Evolutionary conservation across 73 alveolate genomes (phyloP).

Genomic region (Tetrahymena thermophila): DNA sequence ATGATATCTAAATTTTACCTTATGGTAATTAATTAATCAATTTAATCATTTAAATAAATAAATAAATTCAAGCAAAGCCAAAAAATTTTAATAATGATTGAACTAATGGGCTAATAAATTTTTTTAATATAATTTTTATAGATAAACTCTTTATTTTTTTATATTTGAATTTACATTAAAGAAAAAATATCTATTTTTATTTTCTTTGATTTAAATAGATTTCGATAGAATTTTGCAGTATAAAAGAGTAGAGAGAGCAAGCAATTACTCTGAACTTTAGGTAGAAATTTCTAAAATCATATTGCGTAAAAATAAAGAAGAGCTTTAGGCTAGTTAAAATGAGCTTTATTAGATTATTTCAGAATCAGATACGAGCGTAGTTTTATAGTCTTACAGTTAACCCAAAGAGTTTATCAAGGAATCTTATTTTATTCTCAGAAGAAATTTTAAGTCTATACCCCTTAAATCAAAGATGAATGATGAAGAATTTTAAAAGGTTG

Average conservation of each 20-base stretch:
- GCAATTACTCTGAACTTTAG: neutral
- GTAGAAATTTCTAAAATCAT: neutral
- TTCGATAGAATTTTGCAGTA: neutral
- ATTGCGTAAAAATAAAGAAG: neutral
- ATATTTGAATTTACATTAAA: too few species aligned
- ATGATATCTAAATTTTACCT: neutral
- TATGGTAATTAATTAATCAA: neutral
- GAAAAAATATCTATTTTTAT: too few species aligned
- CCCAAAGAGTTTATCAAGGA: neutral
- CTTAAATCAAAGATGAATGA: neutral
- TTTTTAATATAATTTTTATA: too few species aligned
- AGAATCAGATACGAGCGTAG: neutral
- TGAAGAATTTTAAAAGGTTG: neutral
- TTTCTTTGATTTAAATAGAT: neutral
- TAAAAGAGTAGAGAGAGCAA: neutral
- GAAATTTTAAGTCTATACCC: neutral
- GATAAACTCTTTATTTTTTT: too few species aligned
- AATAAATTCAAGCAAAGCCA: neutral
- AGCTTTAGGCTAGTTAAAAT: neutral
- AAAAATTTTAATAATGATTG: too few species aligned
- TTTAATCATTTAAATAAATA: neutral
- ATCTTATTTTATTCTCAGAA: neutral
- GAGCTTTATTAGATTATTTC: neutral
- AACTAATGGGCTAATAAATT: too few species aligned
- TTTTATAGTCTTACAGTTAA: neutral